Evolutionary conservation across 140 eudicot genomes (phyloP), one percentile per base, ranked within the genome.

Genomic region (Stevia rebaudiana): DNA sequence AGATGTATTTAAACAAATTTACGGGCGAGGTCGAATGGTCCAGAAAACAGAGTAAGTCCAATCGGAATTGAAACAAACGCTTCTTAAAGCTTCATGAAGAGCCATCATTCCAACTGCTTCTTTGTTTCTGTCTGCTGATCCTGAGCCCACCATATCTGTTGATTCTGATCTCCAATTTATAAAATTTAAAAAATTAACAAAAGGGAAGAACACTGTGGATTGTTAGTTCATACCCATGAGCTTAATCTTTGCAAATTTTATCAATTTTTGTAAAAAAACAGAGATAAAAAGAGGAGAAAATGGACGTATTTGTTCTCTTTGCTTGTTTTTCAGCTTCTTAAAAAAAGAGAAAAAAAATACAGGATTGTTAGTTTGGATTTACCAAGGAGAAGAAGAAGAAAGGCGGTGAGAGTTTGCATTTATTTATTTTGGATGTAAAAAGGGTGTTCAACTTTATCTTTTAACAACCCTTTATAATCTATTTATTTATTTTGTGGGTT

Each of bases 11-110:
- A 30, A 63, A 18, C 33, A n/a, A 63, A 16, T 40, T 49, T 89
- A 89, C 97, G 95, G 97, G 60, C 97, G 86, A 51, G 97, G 97
- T n/a, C 97, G 81, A 54, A 83, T 89, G 78, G 97, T 89, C 97
- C 97, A 89, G 81, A 89, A 89, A 70, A 89, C 97, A 67, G 97
- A 89, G 85, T 86, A 89, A 81, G 89, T 89, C 97, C 97, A 89
- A 73, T 89, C 97, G 19, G 95, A 68, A 76, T 75, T 86, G 15
- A 86, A 74, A 77, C 97, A 89, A 75, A 89, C 95, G 46, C 73
- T 82, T 86, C 95, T 67, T 66, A 89, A 78, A 70, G 97, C 91
- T 83, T 89, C 97, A 75, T 89, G 97, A 78, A 89, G 91, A 68
- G 97, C 97, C 91, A 89, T 76, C 97, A 89, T 89, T 82, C 97